These are phyloP conservation scores for Allodekkera sacchari DNA, from an alignment of 805 yeast species.

Conservation along the genomic window DNA sequence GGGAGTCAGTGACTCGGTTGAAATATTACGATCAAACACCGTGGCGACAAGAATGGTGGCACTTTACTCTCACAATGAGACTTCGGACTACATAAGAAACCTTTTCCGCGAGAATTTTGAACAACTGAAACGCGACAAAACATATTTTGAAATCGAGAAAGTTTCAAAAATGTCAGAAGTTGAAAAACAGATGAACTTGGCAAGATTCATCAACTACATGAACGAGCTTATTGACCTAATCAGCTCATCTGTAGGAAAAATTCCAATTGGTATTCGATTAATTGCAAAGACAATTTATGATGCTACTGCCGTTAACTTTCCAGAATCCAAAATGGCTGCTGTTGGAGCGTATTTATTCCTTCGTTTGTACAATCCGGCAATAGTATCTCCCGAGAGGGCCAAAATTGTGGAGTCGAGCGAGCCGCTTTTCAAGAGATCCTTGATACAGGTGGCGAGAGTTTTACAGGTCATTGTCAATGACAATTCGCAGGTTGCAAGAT, in stretches of 20 bases:
- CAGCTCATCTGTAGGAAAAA: constrained; percentile 38
- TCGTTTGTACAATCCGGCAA: constrained; percentile 78
- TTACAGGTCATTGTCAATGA: constrained; percentile 86
- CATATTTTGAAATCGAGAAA: constrained; percentile 47
- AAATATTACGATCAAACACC: constrained; percentile 71
- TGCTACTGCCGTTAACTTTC: constrained; percentile 53
- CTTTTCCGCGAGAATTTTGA: constrained; percentile 51
- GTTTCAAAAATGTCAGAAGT: constrained; percentile 19
- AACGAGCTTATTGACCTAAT: constrained; percentile 51
- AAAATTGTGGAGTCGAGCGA: constrained; percentile 13
- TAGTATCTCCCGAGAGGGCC: constrained; percentile 73
- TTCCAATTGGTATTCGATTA: constrained; percentile 67
- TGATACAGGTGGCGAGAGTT: constrained; percentile 73
- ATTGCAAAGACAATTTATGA: constrained; percentile 60
- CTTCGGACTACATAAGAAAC: constrained; percentile 44
- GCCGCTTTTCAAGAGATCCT: constrained; percentile 42
- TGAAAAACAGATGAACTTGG: constrained; percentile 33
- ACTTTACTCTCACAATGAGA: constrained; percentile 60
- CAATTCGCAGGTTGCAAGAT: constrained; percentile 53
- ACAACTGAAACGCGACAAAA: constrained; percentile 39
- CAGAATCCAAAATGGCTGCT: constrained; percentile 58
- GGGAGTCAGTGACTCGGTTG: constrained; percentile 53
- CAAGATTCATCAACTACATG: constrained; percentile 48
- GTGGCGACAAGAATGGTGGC: constrained; percentile 74
- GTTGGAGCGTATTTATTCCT: constrained; percentile 84